A percentile compares a stretch with the other conserved stretches of the same genome.
Conservation (phyloP, 2,329 filamentous ascomycete genomes). For the Fusarium citri region DNA sequence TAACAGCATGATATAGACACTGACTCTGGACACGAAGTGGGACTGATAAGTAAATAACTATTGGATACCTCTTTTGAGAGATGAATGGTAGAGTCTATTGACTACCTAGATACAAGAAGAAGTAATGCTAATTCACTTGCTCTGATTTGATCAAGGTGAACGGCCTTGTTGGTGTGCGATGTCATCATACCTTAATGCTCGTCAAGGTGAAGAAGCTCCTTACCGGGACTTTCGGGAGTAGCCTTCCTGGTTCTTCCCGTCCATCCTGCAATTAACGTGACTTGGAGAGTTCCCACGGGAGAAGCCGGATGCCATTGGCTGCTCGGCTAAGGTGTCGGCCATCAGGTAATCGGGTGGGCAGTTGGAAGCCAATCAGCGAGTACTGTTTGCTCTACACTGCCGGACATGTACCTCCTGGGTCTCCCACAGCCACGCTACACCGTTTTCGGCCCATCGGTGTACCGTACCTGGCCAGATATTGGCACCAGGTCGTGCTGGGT, state of each 20-base stretch:
- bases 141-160: neutral
- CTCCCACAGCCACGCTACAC: neutral
- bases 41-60: neutral
- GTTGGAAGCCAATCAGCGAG: conserved; percentile 11
- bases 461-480: conserved; percentile 7
- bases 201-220: neutral
- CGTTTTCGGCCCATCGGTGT: conserved; percentile 10
- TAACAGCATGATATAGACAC: neutral
- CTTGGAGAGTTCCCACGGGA: conserved; percentile 7
- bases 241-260: neutral
- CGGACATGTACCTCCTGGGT: conserved; percentile 40
- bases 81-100: neutral
- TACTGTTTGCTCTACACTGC: conserved; percentile 4
- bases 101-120: neutral
- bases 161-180: neutral
- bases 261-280: neutral
- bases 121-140: neutral
- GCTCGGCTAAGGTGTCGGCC: conserved; percentile 34
- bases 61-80: neutral
- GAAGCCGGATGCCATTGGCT: conserved; percentile 24
- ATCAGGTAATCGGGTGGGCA: neutral
- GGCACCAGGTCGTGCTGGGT: neutral
- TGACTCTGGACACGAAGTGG: neutral
- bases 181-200: neutral
- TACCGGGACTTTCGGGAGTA: neutral